Base-by-base conservation (phyloP, 73 alveolate genomes). In the Blepharisma japonicum region DNA sequence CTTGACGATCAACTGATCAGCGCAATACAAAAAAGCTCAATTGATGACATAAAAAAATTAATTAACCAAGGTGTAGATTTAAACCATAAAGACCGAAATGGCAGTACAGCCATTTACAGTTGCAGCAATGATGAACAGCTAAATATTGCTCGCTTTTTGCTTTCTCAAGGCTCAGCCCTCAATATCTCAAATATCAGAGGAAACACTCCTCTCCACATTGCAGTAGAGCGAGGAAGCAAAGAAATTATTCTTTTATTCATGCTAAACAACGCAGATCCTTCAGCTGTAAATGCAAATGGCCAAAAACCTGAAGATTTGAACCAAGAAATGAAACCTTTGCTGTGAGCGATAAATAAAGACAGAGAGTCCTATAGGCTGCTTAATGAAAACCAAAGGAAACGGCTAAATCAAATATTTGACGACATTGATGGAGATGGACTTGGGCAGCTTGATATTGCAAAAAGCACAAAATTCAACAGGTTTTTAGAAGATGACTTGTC, bases 221-320 rank as follows among this genome's bases (percentile, higher is more conserved):
- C 74, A 61, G 74, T 25, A 8, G 74, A 61, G 48, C 74, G 74
- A 20, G 74, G 74, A 11, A 14, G 74, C 47, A 61, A 14, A 39
- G 74, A 61, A 25, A 25, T 61, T 5, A 61, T 61, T 61, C 46
- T 61, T 18, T 14, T 61, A 8, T 39, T 61, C 5, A 14, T 61
- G 38, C 74, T 61, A 2, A 14, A 61, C 74, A 39, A 39, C 50
- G 74, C 74, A 20, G 74, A 61, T 25, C 74, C 74, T 18, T 18
- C 74, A 61, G 23, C 23, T 25, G 46, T 25, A n/a, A 61, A 61
- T 25, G 50, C 14, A 61, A 61, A 61, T 25, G 23, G 23, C 5
- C 74, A 61, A 61, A 61, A 61, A 61, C 50, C 74, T 2, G 74
- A 61, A 61, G 74, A 61, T 25, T 61, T 61, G 4, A 20, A 8